Percentiles rank a stretch among this genome's conserved stretches.
phyloP scores from a whole-genome alignment of 768 basidiomycete species.

The Panaeolus cyanescens region DNA sequence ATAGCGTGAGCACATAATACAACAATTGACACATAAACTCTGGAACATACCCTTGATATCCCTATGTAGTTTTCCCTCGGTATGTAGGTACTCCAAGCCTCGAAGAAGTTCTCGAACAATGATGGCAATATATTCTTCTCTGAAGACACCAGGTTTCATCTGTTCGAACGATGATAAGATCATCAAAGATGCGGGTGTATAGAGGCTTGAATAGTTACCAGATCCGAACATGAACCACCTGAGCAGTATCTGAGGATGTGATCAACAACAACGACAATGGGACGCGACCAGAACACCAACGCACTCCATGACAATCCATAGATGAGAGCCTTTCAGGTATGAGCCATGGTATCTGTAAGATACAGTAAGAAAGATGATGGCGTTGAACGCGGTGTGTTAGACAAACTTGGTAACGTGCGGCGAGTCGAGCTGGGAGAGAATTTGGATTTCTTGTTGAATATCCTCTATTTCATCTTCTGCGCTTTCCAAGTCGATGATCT shows the following conservation, averaged over 20 bases:
- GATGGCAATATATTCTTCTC: conserved; percentile 99
- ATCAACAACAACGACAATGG: conserved; percentile 6
- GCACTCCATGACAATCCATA: conserved; percentile 99
- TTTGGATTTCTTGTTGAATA: conserved; percentile 98
- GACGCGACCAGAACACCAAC: conserved; percentile 23
- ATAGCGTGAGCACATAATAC: conserved; percentile 9
- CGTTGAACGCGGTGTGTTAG: conserved; percentile 7
- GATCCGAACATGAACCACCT: conserved; percentile 95
- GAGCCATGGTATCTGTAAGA: conserved; percentile 86
- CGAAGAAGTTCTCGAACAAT: conserved; percentile 89
- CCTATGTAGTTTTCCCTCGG: conserved; percentile 96
- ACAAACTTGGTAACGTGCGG: conserved; percentile 93
- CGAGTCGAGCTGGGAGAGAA: conserved; percentile 94
- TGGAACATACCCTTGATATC: conserved; percentile 88
- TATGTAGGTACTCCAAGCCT: conserved; percentile 94
- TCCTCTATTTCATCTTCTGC: conserved; percentile 99
- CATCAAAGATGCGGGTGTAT: not conserved
- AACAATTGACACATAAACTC: not conserved
- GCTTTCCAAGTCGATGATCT: conserved; percentile 98
- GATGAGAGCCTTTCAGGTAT: conserved; percentile 90
- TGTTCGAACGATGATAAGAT: conserved; percentile 32
- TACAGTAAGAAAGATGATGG: conserved; percentile 13
- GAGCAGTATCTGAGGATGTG: conserved; percentile 78
- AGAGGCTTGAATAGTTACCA: conserved; percentile 52
- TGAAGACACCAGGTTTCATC: conserved; percentile 99